A percentile compares a stretch with the other conserved stretches of the same genome.
phyloP scores from a whole-genome alignment of 768 basidiomycete genomes.

The Porpolomopsis calyptriformis region DNA sequence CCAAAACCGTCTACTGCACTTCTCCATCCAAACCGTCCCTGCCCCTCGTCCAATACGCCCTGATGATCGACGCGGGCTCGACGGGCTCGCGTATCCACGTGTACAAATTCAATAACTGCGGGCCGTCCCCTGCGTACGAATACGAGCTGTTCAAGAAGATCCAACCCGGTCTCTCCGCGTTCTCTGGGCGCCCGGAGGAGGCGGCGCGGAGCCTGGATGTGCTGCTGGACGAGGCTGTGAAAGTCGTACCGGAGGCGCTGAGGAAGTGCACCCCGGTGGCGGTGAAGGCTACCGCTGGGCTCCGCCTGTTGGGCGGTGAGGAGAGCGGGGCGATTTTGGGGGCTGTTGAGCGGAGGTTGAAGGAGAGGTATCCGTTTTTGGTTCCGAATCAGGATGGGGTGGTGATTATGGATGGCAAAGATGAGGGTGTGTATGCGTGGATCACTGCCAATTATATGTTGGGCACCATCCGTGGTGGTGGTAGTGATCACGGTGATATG shows the following conservation, averaged over 20 bases:
- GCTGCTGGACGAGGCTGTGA: slow-evolving; percentile 70
- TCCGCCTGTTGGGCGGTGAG: slow-evolving; percentile 55
- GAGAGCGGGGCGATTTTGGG: slow-evolving; percentile 63
- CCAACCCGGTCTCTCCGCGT: slow-evolving; percentile 70
- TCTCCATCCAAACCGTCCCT: slow-evolving; percentile 35
- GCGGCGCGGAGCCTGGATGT: slow-evolving; percentile 75
- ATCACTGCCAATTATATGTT: slow-evolving; percentile 94
- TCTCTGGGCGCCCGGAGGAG: slow-evolving; percentile 41
- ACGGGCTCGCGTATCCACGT: slow-evolving; percentile 96
- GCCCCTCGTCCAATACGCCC: slow-evolving; percentile 77
- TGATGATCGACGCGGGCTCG: slow-evolving; percentile 98
- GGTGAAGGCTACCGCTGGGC: slow-evolving; percentile 86
- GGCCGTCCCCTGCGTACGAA: slow-evolving; percentile 65
- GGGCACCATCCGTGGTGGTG: slow-evolving; percentile 57
- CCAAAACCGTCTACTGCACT: slow-evolving; percentile 64
- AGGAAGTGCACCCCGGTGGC: slow-evolving; percentile 76
- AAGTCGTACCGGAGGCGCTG: slow-evolving; percentile 60
- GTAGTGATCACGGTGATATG: slow-evolving; percentile 34
- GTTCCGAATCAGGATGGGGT: slow-evolving; percentile 43
- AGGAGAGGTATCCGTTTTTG: slow-evolving; percentile 55
- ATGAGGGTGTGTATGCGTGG: slow-evolving; percentile 99
- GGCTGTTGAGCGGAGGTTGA: slow-evolving; percentile 56
- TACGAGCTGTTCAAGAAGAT: slow-evolving; percentile 87
- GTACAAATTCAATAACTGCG: slow-evolving; percentile 96
- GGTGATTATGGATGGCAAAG: slow-evolving; percentile 86